These are phyloP conservation scores for Tetracladium setigerum DNA, from an alignment of 495 filamentous ascomycete species.

Conservation along the genomic window DNA sequence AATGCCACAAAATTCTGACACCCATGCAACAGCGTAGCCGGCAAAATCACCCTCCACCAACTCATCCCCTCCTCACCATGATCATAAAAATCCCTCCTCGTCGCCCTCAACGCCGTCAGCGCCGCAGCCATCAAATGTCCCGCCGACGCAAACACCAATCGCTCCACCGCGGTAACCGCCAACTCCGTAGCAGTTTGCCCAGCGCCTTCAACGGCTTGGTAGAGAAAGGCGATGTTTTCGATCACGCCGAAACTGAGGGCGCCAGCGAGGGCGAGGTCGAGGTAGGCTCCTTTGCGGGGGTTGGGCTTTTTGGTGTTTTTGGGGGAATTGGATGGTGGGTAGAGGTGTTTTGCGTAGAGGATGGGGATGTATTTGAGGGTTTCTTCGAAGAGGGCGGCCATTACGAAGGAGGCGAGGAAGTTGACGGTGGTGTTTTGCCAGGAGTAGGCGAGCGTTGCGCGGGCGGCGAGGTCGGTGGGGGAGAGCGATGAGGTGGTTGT, in stretches of 20 bases:
- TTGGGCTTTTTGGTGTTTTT: slow-evolving; percentile 3
- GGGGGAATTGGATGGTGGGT: too few relatives aligned
- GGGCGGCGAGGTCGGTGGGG: slow-evolving; percentile 1
- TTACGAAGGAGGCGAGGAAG: slow-evolving; percentile 7
- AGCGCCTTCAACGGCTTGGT: slow-evolving; percentile 6
- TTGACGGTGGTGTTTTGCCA: slow-evolving; percentile 22
- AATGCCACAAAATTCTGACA: slow-evolving; percentile 15
- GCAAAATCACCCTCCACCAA: slow-evolving; percentile 13
- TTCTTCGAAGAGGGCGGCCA: slow-evolving; percentile 18
- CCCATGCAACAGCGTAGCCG: slow-evolving; percentile 18
- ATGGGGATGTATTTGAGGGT: slow-evolving; percentile 20
- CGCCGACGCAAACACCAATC: slow-evolving; percentile 12
- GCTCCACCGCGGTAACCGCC: slow-evolving; percentile 11
- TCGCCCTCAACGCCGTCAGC: slow-evolving; percentile 17
- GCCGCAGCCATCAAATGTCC: slow-evolving; percentile 15
- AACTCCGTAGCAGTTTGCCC: slow-evolving; percentile 4
- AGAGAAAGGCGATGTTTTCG: slow-evolving; percentile 19
- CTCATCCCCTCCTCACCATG: slow-evolving; percentile 17
- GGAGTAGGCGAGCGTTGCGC: slow-evolving; percentile 4
- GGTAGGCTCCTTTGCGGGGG: slow-evolving; percentile 13
- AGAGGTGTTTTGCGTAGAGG: slow-evolving; percentile 13
- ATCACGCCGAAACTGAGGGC: slow-evolving; percentile 19
- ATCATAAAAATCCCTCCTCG: slow-evolving; percentile 19
- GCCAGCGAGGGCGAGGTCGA: slow-evolving; percentile 15
- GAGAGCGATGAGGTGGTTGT: slow-evolving; percentile 3